Evolutionary conservation across 2,329 filamentous ascomycete species (phyloP), one percentile per base, ranked within the genome.

Genomic region (Colletotrichum graminicola): DNA sequence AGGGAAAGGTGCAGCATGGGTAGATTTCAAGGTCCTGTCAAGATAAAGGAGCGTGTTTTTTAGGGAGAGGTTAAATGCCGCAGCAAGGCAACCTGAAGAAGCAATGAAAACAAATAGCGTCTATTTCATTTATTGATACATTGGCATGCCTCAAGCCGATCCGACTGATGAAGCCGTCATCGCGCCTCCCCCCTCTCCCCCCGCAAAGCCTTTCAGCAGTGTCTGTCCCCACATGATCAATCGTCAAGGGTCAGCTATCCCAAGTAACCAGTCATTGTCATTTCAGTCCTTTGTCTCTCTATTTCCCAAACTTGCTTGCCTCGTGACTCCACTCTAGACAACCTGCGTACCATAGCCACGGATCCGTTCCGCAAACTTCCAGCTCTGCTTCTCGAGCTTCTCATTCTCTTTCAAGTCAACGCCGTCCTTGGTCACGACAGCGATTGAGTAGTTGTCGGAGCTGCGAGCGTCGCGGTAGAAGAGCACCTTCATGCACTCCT

Each of bases 401-500:
- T 97, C 93, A 77, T 93, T 85, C 83, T 97, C 90, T 81, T 91
- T 92, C 75, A 98, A 81, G 66, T 97, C 92, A 71, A 98, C 91
- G n/a, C 93, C 94, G 60, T 94, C 93, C 84, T 94, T 93, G 67
- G 93, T 96, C 67, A 99, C 88, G 66, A 98, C 88, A 26, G 95
- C 95, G 80, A 98, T 91, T 75, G 93, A 96, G 86, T 98, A 99
- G 76, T 89, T 88, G 83, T 98, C 94, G 84, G 96, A 84, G 84
- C 93, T 97, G 82, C 96, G 91, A 55, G 96, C 96, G 84, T 99
- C 96, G 77, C 96, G 90, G 87, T 99, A 99, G 86, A 93, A 99
- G 73, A 99, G 88, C 64, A 98, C 95, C 89, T 98, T 98, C 93
- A 99, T 95, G 83, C 94, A 97, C 84, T 97, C 93, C 86, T 93